These are phyloP conservation scores for Debaryomyces sp. DNA, from an alignment of 1,139 yeast genomes.

Conservation along the genomic window DNA sequence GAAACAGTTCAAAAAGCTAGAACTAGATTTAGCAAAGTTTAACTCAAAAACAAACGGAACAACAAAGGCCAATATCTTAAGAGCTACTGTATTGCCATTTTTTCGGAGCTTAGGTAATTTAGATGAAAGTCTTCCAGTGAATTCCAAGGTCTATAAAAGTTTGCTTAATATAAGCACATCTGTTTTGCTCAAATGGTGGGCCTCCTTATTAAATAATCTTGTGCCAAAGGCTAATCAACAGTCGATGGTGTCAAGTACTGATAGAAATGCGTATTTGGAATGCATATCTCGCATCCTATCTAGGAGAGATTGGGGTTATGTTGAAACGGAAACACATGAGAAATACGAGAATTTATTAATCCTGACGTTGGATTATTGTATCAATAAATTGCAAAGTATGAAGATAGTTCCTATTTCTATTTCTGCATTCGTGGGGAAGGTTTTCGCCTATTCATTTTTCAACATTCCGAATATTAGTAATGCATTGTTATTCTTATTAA, in stretches of 20 bases:
- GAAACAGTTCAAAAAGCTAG: conserved; percentile 47
- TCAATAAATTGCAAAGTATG: conserved; percentile 50
- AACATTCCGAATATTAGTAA: conserved; percentile 62
- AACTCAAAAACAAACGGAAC: conserved; percentile 53
- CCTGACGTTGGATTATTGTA: conserved; percentile 59
- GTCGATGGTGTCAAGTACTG: conserved; percentile 30
- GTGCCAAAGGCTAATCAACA: conserved; percentile 33
- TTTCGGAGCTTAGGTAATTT: conserved; percentile 44
- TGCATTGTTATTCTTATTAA: conserved; percentile 62
- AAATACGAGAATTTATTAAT: conserved; percentile 41
- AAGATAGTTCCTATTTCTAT: conserved; percentile 61
- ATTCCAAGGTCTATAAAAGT: conserved; percentile 33
- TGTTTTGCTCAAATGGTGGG: conserved; percentile 69
- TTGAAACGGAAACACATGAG: conserved; percentile 23
- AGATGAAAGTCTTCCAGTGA: conserved; percentile 24
- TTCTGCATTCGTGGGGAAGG: conserved; percentile 79
- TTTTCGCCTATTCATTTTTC: conserved; percentile 69
- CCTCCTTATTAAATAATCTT: conserved; percentile 49
- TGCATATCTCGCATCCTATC: conserved; percentile 68
- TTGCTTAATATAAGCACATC: conserved; percentile 39
- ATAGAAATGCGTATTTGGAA: conserved; percentile 73
- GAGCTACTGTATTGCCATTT: conserved; percentile 70
- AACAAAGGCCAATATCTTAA: conserved; percentile 63
- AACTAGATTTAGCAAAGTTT: conserved; percentile 50
- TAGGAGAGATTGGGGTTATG: conserved; percentile 61